Conservation (phyloP, 2,329 filamentous ascomycete genomes). For the Alternaria ventricosa region DNA sequence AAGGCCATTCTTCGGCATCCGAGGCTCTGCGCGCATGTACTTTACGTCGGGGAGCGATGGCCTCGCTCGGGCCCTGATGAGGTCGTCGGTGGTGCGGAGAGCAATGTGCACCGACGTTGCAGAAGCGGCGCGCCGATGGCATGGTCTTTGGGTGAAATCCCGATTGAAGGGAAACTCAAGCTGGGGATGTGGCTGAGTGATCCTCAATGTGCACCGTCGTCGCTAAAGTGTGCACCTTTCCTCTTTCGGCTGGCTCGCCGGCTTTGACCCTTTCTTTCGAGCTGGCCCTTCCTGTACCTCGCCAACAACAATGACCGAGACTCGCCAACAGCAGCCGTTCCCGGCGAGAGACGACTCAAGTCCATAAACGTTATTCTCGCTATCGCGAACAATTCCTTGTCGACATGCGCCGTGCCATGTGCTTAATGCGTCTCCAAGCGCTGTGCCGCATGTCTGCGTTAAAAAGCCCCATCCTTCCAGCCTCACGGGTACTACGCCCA, state of each 20-base stretch:
- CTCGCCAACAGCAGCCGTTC: neutral
- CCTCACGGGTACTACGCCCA: slow-evolving; percentile 4
- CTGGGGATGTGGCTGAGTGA: slow-evolving; percentile 1
- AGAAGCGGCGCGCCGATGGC: neutral
- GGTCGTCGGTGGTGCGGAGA: neutral
- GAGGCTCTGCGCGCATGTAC: neutral
- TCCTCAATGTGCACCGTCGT: neutral
- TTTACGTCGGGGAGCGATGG: neutral
- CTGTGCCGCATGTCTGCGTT: neutral
- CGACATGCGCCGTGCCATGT: neutral
- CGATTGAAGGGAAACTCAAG: neutral
- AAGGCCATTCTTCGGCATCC: neutral
- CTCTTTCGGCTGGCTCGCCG: neutral
- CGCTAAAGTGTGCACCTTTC: neutral
- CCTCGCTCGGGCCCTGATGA: neutral
- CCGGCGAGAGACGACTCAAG: neutral
- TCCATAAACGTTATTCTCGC: neutral
- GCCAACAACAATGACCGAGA: neutral
- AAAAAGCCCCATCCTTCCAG: neutral
- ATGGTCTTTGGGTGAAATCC: neutral
- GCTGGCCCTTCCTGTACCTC: neutral
- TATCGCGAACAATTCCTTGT: neutral
- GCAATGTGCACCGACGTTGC: neutral
- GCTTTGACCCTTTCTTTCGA: neutral
- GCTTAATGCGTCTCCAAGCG: neutral